phyloP scores from a whole-genome alignment of 2,329 filamentous ascomycete genomes.

The Phyllosticta citribraziliensis region DNA sequence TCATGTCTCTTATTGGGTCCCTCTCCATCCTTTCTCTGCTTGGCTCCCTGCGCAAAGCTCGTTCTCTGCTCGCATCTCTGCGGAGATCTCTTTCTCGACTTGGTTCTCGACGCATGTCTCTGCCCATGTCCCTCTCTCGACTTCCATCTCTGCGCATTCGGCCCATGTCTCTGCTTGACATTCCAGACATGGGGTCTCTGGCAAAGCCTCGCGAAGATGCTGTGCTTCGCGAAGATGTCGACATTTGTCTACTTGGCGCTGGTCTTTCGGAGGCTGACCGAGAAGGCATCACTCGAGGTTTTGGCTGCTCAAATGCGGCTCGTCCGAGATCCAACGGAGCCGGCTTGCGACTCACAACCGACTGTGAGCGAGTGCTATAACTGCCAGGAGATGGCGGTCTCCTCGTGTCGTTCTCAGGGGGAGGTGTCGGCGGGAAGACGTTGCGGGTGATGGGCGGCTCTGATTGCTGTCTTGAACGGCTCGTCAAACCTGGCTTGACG shows the following conservation, averaged over 20 bases:
- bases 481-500: slow-evolving; percentile 74
- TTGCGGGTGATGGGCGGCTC: slow-evolving; percentile 71
- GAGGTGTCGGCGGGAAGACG: slow-evolving; percentile 95
- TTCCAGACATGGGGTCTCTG: slow-evolving; percentile 12
- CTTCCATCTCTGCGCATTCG: slow-evolving; percentile 2
- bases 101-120: neutral
- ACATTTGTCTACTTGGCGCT: slow-evolving; percentile 26
- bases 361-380: slow-evolving; percentile 32
- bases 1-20: neutral
- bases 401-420: slow-evolving; percentile 71
- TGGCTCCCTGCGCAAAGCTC: slow-evolving; percentile 16
- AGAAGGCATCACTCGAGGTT: slow-evolving; percentile 28
- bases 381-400: slow-evolving; percentile 15
- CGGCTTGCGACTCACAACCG: slow-evolving; percentile 39
- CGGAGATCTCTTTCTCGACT: neutral
- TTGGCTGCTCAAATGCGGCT: slow-evolving; percentile 36
- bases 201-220: neutral
- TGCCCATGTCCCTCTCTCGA: slow-evolving; percentile 7
- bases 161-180: slow-evolving; percentile 11
- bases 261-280: slow-evolving; percentile 37
- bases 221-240: slow-evolving; percentile 17
- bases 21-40: slow-evolving; percentile 13
- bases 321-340: slow-evolving; percentile 38
- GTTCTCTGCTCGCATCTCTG: slow-evolving; percentile 23
- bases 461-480: slow-evolving; percentile 68